Conservation (phyloP, 2,329 filamentous ascomycete species). For the Fusarium sp. region DNA sequence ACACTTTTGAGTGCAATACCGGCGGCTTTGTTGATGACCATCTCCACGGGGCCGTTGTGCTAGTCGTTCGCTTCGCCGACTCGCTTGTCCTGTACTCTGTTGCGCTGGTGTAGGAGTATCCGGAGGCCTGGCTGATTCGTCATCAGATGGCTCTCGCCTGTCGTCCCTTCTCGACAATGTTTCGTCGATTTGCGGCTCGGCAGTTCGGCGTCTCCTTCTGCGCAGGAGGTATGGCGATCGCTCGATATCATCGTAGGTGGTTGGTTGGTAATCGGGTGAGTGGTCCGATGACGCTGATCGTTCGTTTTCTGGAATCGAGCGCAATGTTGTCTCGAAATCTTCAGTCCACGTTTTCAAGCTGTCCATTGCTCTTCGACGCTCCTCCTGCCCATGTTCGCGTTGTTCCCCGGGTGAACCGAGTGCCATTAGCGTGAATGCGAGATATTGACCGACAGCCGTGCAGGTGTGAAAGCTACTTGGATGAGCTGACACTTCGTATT, state of each 20-base stretch:
- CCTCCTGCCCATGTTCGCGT: neutral
- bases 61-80: neutral
- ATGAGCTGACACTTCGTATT: slow-evolving; percentile 1
- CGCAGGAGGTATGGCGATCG: neutral
- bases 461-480: neutral
- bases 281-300: neutral
- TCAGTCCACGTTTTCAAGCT: neutral
- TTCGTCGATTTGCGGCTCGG: neutral
- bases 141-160: neutral
- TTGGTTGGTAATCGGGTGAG: neutral
- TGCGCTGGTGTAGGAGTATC: neutral
- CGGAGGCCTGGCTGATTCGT: neutral
- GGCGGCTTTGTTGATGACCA: neutral
- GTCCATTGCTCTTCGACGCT: neutral
- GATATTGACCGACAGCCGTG: slow-evolving; percentile 4
- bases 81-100: neutral
- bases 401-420: neutral
- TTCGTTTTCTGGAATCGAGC: neutral
- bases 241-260: neutral
- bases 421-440: neutral
- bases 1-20: neutral
- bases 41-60: neutral
- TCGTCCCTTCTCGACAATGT: neutral
- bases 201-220: neutral
- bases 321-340: neutral